Conservation (phyloP, 2,329 filamentous ascomycete species). For the Monosporascus sp. region DNA sequence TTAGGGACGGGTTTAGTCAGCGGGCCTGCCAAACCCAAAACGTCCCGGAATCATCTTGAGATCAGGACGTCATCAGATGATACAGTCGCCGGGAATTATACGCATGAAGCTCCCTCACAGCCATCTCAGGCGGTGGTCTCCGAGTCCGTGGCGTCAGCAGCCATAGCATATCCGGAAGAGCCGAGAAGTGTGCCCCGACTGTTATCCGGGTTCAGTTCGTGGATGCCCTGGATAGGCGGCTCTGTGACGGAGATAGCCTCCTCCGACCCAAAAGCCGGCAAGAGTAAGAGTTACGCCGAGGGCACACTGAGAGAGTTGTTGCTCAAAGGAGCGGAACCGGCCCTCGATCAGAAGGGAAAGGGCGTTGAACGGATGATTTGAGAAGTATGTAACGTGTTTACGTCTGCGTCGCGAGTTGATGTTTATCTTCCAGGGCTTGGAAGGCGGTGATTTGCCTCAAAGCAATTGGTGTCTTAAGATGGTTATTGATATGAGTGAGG, state of each 20-base stretch:
- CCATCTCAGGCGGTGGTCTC: slow-evolving; percentile 17
- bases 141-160: slow-evolving; percentile 22
- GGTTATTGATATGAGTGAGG: too few relatives aligned
- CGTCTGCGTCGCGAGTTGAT: not conserved
- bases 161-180: slow-evolving; percentile 21
- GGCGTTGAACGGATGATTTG: not conserved
- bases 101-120: slow-evolving; percentile 22
- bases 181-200: slow-evolving; percentile 15
- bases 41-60: slow-evolving; percentile 46
- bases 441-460: too few relatives aligned
- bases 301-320: slow-evolving; percentile 49
- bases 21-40: slow-evolving; percentile 52
- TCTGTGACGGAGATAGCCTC: slow-evolving; percentile 8
- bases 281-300: slow-evolving; percentile 45
- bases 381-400: not conserved
- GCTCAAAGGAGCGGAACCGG: slow-evolving; percentile 33
- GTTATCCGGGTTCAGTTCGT: slow-evolving; percentile 37
- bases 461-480: too few relatives aligned
- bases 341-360: slow-evolving; percentile 4
- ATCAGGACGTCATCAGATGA: slow-evolving; percentile 33
- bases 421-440: not conserved
- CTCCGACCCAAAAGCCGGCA: slow-evolving; percentile 14
- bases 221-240: slow-evolving; percentile 41
- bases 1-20: slow-evolving; percentile 43
- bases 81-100: slow-evolving; percentile 9